Base-by-base conservation (phyloP, 1,139 yeast genomes). In the Debaryomyces nepalensis region DNA sequence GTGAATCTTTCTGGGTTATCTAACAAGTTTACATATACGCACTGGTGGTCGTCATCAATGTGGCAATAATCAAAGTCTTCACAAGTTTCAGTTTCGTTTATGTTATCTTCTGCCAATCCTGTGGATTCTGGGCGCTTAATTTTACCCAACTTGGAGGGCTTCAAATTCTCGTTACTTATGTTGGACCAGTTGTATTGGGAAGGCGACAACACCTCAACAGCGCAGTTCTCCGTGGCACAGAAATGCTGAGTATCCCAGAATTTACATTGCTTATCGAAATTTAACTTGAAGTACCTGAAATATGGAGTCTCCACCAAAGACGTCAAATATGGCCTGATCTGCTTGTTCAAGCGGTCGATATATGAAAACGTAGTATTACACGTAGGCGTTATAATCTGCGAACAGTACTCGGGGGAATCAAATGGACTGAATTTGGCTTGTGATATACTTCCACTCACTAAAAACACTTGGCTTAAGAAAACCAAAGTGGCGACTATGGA, bases 1-100 rank as follows among this genome's bases (percentile, higher is more conserved):
- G 99, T 95, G 66, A 88, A 95, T 57, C 99, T 75, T 65, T 95
- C 99, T 1, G 97, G 97, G 57, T 95, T 95, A 44, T 87, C 88
- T 19, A 84, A 73, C 45, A 95, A 75, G 56, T 91, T 89, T 20
- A 93, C 96, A 56, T 85, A 86, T 4, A 89, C 97, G 43, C 97
- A 64, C 55, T 75, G 54, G 61, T 62, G 71, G 46, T 66, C 85
- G 46, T 81, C 87, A 49, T 82, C 87, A 14, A 83, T 77, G 48
- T 79, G 79, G 51, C 84, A 78, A 56, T 81, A 82, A 61, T 80
- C 82, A 48, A 71, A 56, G 44, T 66, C 70, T 44, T 64, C 67
- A 53, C 69, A 63, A 35, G 58, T 58, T 23, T 56, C 58, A n/a
- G 47, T 47, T 37, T 51, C 52, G n/a, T 55, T 49, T 26, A 53